Base-by-base conservation (phyloP, 257 asterid genomes). In the Dorcoceras hygrometricum region DNA sequence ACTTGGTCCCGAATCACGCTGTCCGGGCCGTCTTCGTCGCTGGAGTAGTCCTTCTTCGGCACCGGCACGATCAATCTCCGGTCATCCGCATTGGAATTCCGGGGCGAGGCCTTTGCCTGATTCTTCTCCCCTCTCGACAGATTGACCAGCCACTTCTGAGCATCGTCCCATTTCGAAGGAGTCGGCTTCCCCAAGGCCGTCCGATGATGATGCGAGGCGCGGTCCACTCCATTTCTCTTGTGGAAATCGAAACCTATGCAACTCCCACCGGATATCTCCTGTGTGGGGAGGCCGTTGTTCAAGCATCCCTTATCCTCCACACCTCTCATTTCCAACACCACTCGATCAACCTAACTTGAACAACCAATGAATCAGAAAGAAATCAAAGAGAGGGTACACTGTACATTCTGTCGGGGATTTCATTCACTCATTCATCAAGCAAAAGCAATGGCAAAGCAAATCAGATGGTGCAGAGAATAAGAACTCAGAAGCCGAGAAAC, bases 131-230 rank as follows among this genome's bases (percentile, higher is more conserved):
- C 96, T 32, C 89, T 77, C 0, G 99, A 88, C 2, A 93, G 82
- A 75, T 93, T 93, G 8, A 91, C 99, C 0, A 93, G 81, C 99
- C 99, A 93, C 25, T 93, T 93, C 46, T 93, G 99, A 4, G 99
- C 99, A 69, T 93, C 99, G 53, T 93, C 99, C 99, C 99, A 93
- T 66, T 93, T 93, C 14, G 97, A 85, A 1, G 99, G 99, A 3
- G 99, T 81, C 3, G 95, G 95, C 24, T 90, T 90, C 23, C 96
- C 97, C 10, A 85, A 62, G 1, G 91, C 77, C 4, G 84, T 85
- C 10, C 87, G 82, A 32, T 82, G 89, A 23, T 84, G 91, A 57
- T 89, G 73, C 4, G 86, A 59, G 12, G 80, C 51, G 4, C 91
- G 89, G 68, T 66, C 84, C 32, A 58, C 28, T 1, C 84, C 83